Evolutionary conservation across 208 protist species (phyloP), one percentile per base, ranked within the genome.

Genomic region (Polymyxa betae): DNA sequence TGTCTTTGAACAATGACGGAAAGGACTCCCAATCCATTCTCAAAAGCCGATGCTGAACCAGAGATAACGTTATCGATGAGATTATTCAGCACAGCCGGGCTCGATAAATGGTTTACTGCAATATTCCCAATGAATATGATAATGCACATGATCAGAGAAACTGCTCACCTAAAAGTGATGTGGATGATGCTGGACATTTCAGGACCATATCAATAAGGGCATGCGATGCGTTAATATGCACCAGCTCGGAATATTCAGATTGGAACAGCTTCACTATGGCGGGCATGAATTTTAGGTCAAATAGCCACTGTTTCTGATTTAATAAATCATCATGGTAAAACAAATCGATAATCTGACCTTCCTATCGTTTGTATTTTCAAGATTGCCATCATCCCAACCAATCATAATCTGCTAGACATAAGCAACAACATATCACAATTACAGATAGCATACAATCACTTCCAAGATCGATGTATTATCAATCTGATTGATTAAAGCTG

Each of bases 341-440:
- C 5, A 60, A 24, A 24, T 60, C 49, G 49, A 29, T 29, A 60
- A 29, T 20, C n/a, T 38, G n/a, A 82, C 72, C 72, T 35, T 82
- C 16, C 72, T 5, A 43, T 82, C n/a, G n/a, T 82, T 82, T 12
- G 40, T 40, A 43, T 82, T 82, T 82, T 82, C 72, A 82, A 43
- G 72, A 43, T 82, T 82, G 5, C 72, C 72, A 82, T 82, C 72
- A 35, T 82, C 72, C 72, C 72, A 82, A 43, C 72, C 72, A 82
- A 82, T 5, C 72, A 82, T 82, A 40, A 82, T 82, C 72, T 82
- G 72, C 5, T n/a, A 43, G 16, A 5, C 10, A 82, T 82, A 5
- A 82, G 40, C 72, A 82, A 40, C 5, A 43, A 5, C 16, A 40
- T 82, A 43, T 20, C n/a, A 40, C 72, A 43, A 82, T 5, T 43